phyloP scores from a whole-genome alignment of 2,329 filamentous ascomycete species.

The Pyrenochaeta sp. region DNA sequence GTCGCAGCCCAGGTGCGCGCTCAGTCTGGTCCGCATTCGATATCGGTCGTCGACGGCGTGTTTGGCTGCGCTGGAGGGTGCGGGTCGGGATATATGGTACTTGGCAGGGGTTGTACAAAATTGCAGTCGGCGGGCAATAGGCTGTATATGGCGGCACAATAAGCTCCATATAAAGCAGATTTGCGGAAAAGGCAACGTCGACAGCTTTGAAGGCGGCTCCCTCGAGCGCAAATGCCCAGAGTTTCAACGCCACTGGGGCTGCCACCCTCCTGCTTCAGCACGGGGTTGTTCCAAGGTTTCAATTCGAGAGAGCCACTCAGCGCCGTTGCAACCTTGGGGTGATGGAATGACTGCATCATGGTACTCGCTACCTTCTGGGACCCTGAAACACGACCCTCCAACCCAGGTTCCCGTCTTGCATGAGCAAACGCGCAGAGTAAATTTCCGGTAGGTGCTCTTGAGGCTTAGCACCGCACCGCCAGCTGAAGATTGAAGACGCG shows the following conservation, averaged over 20 bases:
- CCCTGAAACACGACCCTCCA: conserved; percentile 21
- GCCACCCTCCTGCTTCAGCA: conserved; percentile 28
- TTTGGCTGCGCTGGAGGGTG: conserved; percentile 7
- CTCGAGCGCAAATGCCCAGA: conserved; percentile 16
- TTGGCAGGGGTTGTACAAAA: conserved; percentile 31
- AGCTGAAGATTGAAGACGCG: conserved; percentile 10
- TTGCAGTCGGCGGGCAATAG: conserved; percentile 19
- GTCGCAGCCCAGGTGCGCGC: conserved; percentile 8
- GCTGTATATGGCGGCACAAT: conserved; percentile 8
- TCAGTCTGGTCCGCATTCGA: conserved; percentile 18
- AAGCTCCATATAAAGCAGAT: conserved; percentile 12
- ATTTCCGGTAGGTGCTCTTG: conserved; percentile 9
- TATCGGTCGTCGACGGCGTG: conserved; percentile 10
- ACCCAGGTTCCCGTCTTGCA: conserved; percentile 8
- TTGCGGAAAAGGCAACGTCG: conserved; percentile 20
- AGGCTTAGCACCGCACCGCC: background rate
- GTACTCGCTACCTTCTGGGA: conserved; percentile 17
- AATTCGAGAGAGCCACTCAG: conserved; percentile 20
- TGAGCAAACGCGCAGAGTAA: conserved; percentile 15
- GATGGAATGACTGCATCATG: conserved; percentile 14
- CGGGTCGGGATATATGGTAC: conserved; percentile 24
- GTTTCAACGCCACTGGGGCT: conserved; percentile 38
- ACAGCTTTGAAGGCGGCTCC: conserved; percentile 11
- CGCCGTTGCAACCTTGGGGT: conserved; percentile 12
- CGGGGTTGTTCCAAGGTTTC: conserved; percentile 27